These are phyloP conservation scores for Fusarium sambucinum DNA, from an alignment of 2,329 filamentous ascomycete species.

Conservation along the genomic window DNA sequence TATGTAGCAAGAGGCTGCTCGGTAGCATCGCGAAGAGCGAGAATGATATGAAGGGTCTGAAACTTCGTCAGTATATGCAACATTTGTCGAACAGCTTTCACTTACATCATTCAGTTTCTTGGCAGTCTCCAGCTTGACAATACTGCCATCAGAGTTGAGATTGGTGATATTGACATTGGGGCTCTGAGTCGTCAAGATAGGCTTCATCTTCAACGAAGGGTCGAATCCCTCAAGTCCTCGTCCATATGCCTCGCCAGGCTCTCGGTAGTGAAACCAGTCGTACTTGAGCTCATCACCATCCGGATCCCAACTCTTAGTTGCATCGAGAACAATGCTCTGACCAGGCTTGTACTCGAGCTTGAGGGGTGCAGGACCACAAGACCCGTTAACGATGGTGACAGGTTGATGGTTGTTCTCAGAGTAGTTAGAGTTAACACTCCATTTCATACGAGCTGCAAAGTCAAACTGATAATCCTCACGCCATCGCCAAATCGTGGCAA, in stretches of 20 bases:
- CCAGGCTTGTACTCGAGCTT: slow-evolving; percentile 6
- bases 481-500: slow-evolving; percentile 29
- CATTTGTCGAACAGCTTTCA: rapidly evolving
- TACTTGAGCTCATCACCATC: slow-evolving; percentile 7
- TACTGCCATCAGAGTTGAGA: neutral
- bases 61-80: rapidly evolving
- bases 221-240: slow-evolving; percentile 15
- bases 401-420: slow-evolving; percentile 6
- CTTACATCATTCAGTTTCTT: slow-evolving; percentile 18
- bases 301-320: slow-evolving; percentile 4
- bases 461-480: slow-evolving; percentile 21
- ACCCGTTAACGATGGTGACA: neutral
- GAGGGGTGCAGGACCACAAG: neutral
- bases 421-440: slow-evolving; percentile 11
- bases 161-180: slow-evolving; percentile 19
- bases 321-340: neutral
- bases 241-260: slow-evolving; percentile 9
- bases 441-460: slow-evolving; percentile 28
- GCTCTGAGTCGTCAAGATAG: neutral
- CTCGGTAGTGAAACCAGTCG: slow-evolving; percentile 15
- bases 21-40: neutral
- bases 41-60: slow-evolving; percentile 23
- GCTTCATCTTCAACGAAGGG: slow-evolving; percentile 4
- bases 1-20: slow-evolving; percentile 2
- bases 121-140: neutral